Percentiles rank a stretch among this genome's conserved stretches.
These are phyloP conservation scores for Rhypophila decipiens DNA, from an alignment of 495 filamentous ascomycete species.

Conservation along the genomic window DNA sequence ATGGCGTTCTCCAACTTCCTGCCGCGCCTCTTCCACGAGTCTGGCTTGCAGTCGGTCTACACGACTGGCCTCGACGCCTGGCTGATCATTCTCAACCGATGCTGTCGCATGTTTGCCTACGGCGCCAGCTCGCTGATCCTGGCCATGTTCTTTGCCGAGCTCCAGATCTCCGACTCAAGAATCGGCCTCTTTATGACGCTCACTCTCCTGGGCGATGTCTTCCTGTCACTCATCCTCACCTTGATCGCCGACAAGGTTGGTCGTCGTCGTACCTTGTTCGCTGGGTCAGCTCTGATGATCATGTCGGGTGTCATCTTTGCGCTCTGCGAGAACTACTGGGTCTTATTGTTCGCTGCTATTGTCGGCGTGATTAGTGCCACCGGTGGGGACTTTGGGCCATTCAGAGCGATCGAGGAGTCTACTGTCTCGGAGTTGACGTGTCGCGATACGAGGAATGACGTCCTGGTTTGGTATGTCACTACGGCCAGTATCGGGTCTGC, in stretches of 20 bases:
- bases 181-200: constrained; percentile 88
- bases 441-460: constrained; percentile 57
- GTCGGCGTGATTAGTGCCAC: constrained; percentile 76
- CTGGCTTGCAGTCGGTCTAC: constrained; percentile 45
- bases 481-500: constrained; percentile 23
- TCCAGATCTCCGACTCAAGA: constrained; percentile 55
- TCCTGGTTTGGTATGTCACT: constrained; percentile 79
- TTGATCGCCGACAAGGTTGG: constrained; percentile 71
- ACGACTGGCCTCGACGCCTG: constrained; percentile 55
- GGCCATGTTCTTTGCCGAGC: constrained; percentile 48
- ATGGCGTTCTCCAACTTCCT: not conserved
- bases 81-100: constrained; percentile 67
- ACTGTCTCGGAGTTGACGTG: constrained; percentile 66
- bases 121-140: constrained; percentile 34
- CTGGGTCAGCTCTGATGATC: constrained; percentile 65
- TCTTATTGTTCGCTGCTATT: constrained; percentile 66
- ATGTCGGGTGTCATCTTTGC: constrained; percentile 63
- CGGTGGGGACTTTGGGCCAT: constrained; percentile 76
- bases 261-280: constrained; percentile 55
- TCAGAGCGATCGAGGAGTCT: constrained; percentile 79
- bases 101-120: constrained; percentile 48
- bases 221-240: constrained; percentile 69
- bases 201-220: constrained; percentile 72
- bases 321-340: constrained; percentile 62
- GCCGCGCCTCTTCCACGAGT: constrained; percentile 21